phyloP scores from a whole-genome alignment of 108 stramenopile species.

The Cyclotella cryptica region DNA sequence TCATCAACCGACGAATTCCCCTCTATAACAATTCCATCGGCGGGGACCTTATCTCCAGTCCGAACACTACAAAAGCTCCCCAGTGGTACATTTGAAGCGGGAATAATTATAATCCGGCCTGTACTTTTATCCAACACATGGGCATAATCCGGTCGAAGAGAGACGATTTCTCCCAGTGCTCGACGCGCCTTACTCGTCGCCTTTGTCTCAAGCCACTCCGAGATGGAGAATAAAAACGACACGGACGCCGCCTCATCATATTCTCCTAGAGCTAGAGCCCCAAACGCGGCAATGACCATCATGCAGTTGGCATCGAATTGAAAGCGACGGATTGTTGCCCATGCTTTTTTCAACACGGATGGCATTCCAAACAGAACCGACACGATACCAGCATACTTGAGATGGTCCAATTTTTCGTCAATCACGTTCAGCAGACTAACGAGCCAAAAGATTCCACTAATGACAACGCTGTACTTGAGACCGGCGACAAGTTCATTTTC shows the following conservation, averaged over 20 bases:
- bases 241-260: constrained; percentile 90
- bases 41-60: constrained; percentile 94
- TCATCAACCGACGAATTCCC: constrained; percentile 92
- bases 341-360: constrained; percentile 77
- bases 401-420: constrained; percentile 48
- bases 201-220: constrained; percentile 79
- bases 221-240: constrained; percentile 83
- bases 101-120: constrained; percentile 69
- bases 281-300: constrained; percentile 90
- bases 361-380: constrained; percentile 85
- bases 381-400: constrained; percentile 76
- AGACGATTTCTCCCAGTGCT: constrained; percentile 75
- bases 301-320: constrained; percentile 92
- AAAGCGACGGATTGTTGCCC: constrained; percentile 64
- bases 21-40: constrained; percentile 90
- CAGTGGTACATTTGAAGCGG: constrained; percentile 70
- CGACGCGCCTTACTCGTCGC: constrained; percentile 77
- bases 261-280: constrained; percentile 79
- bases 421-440: constrained; percentile 65
- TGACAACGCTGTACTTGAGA: constrained; percentile 54
- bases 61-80: constrained; percentile 86
- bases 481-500: constrained; percentile 26
- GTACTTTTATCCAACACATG: constrained; percentile 69
- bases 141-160: constrained; percentile 85
- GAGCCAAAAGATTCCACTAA: constrained; percentile 83